phyloP scores from a whole-genome alignment of 2,329 filamentous ascomycete species.

The Talaromyces marneffei region DNA sequence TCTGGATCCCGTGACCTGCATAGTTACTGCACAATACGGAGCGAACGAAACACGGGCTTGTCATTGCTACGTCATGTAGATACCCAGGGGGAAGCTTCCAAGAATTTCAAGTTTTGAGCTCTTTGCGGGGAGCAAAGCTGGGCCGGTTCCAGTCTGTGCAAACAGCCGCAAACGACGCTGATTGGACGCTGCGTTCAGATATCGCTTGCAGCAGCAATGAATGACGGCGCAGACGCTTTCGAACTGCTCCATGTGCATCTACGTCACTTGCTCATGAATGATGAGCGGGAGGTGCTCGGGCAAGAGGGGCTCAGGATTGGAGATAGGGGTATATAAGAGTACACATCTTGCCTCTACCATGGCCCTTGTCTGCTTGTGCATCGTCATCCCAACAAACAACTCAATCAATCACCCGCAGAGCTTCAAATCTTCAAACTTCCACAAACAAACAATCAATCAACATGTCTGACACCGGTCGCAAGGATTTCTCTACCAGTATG shows the following conservation, averaged over 20 bases:
- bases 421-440: background rate
- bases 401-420: background rate
- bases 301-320: background rate
- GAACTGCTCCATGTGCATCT: background rate
- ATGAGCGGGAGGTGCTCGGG: background rate
- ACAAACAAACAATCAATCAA: slow-evolving; percentile 26
- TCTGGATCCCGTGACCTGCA: background rate
- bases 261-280: background rate
- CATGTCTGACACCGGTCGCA: slow-evolving; percentile 59
- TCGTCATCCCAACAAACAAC: background rate
- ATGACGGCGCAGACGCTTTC: background rate
- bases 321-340: background rate
- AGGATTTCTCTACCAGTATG: slow-evolving; percentile 52
- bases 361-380: too few relatives aligned
- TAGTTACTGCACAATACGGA: too few relatives aligned
- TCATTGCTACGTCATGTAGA: slow-evolving; percentile 4
- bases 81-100: background rate
- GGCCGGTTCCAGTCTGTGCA: background rate
- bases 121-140: background rate
- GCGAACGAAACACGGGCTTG: background rate
- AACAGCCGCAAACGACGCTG: background rate
- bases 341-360: background rate
- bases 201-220: background rate
- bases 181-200: background rate
- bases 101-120: background rate